Base-by-base conservation (phyloP, 768 basidiomycete genomes). In the Podaxis sp. region DNA sequence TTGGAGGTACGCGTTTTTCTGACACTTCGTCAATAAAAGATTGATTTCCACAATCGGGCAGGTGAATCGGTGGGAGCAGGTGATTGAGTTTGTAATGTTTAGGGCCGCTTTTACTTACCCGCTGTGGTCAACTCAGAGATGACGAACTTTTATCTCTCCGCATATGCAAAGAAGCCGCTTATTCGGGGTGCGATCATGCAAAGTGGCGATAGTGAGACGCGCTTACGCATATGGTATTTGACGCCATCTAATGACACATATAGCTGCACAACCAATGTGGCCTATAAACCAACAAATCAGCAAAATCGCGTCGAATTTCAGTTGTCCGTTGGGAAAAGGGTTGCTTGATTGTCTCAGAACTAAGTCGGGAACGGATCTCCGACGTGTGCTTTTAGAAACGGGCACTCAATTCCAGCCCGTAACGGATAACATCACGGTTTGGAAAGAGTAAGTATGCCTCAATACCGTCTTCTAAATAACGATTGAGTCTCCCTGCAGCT, bases 181-280 rank as follows among this genome's bases (percentile, higher is more conserved):
- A 72, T 76, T 41, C 74, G 75, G 15, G 77, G 69, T 22, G 75
- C 75, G 0, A 63, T 76, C 26, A 76, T 76, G 73, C 73, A 76
- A 62, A 74, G 73, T 59, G 70, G 70, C 1, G 74, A 75, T 57
- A 74, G 74, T 75, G 55, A 53, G 74, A 65, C 13, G 5, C 7
- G 6, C 15, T 33, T 36, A 12, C 11, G 1, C 10, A 30, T 38
- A 33, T 33, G n/a, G 38, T 24, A 56, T 37, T 33, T 36, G 12
- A 28, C 24, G 10, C 22, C 13, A 46, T 38, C 1, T 51, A 12
- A 33, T 33, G 33, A 33, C 33, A 33, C 2, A 10, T 11, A 26
- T 30, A 75, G 74, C 73, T 26, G 67, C 68, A 6, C 73, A 75
- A 60, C 74, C 74, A 8, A 75, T 74, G 72, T 74, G 73, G 74